These are phyloP conservation scores for Cystofilobasidium bisporidii DNA, from an alignment of 768 basidiomycete species.

Conservation along the genomic window DNA sequence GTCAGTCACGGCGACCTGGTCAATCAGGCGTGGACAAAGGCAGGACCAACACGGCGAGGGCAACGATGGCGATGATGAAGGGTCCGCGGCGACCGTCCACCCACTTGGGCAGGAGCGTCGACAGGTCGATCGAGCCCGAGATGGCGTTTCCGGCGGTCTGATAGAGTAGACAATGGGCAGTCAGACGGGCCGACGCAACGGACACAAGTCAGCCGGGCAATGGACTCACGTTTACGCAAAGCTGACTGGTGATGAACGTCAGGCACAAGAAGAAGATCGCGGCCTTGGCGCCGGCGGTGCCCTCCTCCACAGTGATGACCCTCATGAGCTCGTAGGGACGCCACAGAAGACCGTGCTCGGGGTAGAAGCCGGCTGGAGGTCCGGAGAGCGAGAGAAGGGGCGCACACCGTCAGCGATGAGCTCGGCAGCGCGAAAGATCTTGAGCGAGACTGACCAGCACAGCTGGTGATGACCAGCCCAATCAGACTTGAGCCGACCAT, in stretches of 20 bases:
- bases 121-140: constrained; percentile 32
- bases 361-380: constrained; percentile 32
- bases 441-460: constrained; percentile 24
- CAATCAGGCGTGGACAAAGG: no score
- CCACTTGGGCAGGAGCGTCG: constrained; percentile 23
- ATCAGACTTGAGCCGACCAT: constrained; percentile 31
- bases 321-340: constrained; percentile 27
- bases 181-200: not conserved
- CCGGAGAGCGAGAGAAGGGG: not conserved
- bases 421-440: not conserved
- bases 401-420: not conserved
- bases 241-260: constrained; percentile 33
- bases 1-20: no score
- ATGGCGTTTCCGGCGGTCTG: constrained; percentile 33
- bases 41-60: constrained; percentile 21
- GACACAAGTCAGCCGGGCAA: not conserved
- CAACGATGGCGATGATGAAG: constrained; percentile 31
- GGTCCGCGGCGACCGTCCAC: constrained; percentile 12
- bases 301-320: constrained; percentile 27
- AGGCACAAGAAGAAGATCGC: constrained; percentile 37
- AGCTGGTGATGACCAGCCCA: constrained; percentile 35
- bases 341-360: constrained; percentile 33
- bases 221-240: constrained; percentile 32
- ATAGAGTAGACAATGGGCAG: not conserved
- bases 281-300: constrained; percentile 33